phyloP scores from a whole-genome alignment of 2,329 filamentous ascomycete species.

The Trichoderma polysporum region DNA sequence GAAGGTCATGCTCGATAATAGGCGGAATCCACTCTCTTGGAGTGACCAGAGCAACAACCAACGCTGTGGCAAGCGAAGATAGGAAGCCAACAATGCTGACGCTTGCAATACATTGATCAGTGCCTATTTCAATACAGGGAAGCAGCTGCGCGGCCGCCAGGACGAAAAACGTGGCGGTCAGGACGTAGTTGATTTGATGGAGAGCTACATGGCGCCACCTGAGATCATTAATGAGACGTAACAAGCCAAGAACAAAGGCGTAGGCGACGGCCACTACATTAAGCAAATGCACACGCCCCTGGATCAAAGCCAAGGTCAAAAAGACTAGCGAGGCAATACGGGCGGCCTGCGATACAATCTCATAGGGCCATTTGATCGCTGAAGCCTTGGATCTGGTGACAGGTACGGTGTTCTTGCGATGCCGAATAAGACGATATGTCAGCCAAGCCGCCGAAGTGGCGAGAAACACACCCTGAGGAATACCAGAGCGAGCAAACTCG shows the following conservation, averaged over 20 bases:
- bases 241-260: slow-evolving; percentile 44
- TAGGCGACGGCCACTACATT: slow-evolving; percentile 41
- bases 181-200: slow-evolving; percentile 50
- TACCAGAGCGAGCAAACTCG: slow-evolving; percentile 42
- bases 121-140: slow-evolving; percentile 43
- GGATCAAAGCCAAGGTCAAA: slow-evolving; percentile 37
- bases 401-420: slow-evolving; percentile 29
- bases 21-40: slow-evolving; percentile 53
- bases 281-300: slow-evolving; percentile 37
- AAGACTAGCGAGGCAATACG: slow-evolving; percentile 43
- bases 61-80: slow-evolving; percentile 38
- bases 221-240: slow-evolving; percentile 42
- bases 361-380: slow-evolving; percentile 43
- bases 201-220: slow-evolving; percentile 48
- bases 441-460: slow-evolving; percentile 39
- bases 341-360: slow-evolving; percentile 43
- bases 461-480: slow-evolving; percentile 40
- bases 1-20: slow-evolving; percentile 39
- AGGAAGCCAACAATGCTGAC: slow-evolving; percentile 37
- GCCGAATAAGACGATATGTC: slow-evolving; percentile 35
- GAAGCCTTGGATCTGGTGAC: slow-evolving; percentile 36
- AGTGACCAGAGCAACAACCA: slow-evolving; percentile 44
- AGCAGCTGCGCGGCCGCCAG: slow-evolving; percentile 41
- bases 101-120: slow-evolving; percentile 30
- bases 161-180: slow-evolving; percentile 39